Percentiles rank a stretch among this genome's conserved stretches.
These are phyloP conservation scores for Eucalyptus melliodora DNA, from an alignment of 345 rosid species.

Conservation along the genomic window DNA sequence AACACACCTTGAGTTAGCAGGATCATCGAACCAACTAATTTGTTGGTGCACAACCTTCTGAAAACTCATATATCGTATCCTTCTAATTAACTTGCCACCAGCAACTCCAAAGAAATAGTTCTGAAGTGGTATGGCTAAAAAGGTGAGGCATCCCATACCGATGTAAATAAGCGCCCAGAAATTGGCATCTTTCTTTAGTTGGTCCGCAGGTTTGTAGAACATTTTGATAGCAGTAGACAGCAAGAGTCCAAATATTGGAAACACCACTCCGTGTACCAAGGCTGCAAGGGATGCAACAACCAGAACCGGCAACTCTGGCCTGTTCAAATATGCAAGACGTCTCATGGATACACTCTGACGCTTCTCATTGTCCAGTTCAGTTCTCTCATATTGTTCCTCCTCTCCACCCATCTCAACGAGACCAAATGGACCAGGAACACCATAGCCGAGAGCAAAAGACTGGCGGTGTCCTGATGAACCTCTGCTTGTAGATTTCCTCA, in stretches of 20 bases:
- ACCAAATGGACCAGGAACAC: constrained; percentile 12
- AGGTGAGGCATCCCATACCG: constrained; percentile 13
- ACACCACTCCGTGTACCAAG: constrained; percentile 40
- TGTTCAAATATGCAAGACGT: constrained; percentile 59
- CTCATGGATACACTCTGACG: constrained; percentile 34
- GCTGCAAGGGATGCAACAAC: constrained; percentile 55
- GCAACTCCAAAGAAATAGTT: constrained; percentile 68
- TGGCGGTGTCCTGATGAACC: constrained; percentile 25
- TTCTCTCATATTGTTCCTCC: not conserved
- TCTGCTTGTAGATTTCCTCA: constrained; percentile 23
- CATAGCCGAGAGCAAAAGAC: constrained; percentile 21
- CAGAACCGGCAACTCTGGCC: constrained; percentile 52
- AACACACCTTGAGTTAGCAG: constrained; percentile 53
- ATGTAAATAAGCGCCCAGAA: constrained; percentile 44
- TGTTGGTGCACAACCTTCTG: constrained; percentile 75
- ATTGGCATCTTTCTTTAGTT: constrained; percentile 40
- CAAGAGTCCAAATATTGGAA: constrained; percentile 69
- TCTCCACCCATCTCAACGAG: not conserved
- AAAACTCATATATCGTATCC: constrained; percentile 60
- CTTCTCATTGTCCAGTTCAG: not conserved
- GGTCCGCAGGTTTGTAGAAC: constrained; percentile 37
- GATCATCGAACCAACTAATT: constrained; percentile 82
- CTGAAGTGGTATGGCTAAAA: constrained; percentile 40
- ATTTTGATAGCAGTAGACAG: constrained; percentile 52
- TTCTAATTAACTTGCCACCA: constrained; percentile 62